Evolutionary conservation across 2,329 filamentous ascomycete species (phyloP).

Genomic region (Endoconidiophora polonica): DNA sequence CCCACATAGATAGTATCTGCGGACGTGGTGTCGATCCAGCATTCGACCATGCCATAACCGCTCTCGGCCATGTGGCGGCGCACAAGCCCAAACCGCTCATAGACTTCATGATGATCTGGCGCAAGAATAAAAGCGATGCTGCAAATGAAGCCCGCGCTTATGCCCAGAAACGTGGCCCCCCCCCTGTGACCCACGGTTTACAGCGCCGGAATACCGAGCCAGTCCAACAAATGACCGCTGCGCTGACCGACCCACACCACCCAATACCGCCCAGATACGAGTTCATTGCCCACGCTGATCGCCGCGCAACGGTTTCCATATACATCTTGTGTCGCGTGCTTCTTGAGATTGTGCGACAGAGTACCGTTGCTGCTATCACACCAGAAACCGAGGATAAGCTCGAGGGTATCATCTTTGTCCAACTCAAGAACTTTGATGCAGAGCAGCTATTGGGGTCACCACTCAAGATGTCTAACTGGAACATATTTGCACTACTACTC

Average conservation of each 20-base stretch:
- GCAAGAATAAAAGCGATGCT: conserved; percentile 85
- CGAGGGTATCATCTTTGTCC: conserved; percentile 91
- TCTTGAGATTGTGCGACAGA: conserved; percentile 86
- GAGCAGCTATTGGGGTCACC: conserved; percentile 64
- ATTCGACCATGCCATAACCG: conserved; percentile 88
- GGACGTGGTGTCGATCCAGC: conserved; percentile 72
- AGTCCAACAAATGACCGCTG: conserved; percentile 20
- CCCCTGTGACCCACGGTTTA: conserved; percentile 27
- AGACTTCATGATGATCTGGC: conserved; percentile 95
- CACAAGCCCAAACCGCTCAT: conserved; percentile 90
- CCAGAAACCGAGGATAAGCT: conserved; percentile 86
- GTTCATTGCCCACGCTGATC: conserved; percentile 63
- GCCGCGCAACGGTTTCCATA: conserved; percentile 83
- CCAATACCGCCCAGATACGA: conserved; percentile 23
- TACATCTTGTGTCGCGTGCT: conserved; percentile 89
- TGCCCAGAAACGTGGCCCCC: conserved; percentile 24
- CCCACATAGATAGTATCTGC: conserved; percentile 75
- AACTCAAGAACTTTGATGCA: conserved; percentile 74
- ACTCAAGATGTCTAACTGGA: conserved; percentile 86
- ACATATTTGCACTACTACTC: conserved; percentile 77
- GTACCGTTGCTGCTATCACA: conserved; percentile 64
- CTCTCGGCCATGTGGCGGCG: conserved; percentile 83
- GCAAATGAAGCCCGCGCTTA: conserved; percentile 51
- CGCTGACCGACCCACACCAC: conserved; percentile 31
- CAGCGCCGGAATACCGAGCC: conserved; percentile 63